Evolutionary conservation across 345 rosid genomes (phyloP).

Genomic region (Bruguiera parviflora): DNA sequence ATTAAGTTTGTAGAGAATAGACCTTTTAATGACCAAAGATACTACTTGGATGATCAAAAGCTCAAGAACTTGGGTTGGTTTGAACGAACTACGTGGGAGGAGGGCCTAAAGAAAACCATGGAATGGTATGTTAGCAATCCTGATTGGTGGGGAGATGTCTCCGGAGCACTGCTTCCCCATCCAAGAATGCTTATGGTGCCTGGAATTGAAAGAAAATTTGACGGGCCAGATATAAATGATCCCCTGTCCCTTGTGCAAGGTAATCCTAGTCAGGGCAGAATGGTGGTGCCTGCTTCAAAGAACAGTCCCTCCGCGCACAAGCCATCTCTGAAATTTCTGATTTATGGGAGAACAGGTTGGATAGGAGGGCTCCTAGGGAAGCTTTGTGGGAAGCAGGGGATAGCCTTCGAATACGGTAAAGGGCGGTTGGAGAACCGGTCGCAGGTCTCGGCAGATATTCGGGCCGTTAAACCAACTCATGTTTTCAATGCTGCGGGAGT

Average conservation of each 20-base stretch:
- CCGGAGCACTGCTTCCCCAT: slow-evolving; percentile 17
- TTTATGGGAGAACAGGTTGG: slow-evolving; percentile 23
- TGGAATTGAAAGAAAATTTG: slow-evolving; percentile 6
- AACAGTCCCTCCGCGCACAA: not conserved
- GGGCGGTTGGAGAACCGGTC: slow-evolving; percentile 21
- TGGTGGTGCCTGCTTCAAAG: slow-evolving; percentile 9
- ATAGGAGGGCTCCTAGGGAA: slow-evolving; percentile 22
- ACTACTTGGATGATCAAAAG: slow-evolving; percentile 19
- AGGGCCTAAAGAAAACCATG: slow-evolving; percentile 19
- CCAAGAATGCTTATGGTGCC: slow-evolving; percentile 27
- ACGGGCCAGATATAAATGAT: not conserved
- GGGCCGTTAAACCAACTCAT: slow-evolving; percentile 18
- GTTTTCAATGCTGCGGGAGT: slow-evolving; percentile 24
- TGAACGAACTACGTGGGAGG: slow-evolving; percentile 17
- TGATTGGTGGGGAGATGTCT: slow-evolving; percentile 6
- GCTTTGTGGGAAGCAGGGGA: slow-evolving; percentile 22
- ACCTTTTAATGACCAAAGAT: slow-evolving; percentile 23
- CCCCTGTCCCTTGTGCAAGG: not conserved
- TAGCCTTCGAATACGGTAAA: slow-evolving; percentile 19
- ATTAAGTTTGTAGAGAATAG: slow-evolving; percentile 23
- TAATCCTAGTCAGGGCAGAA: slow-evolving; percentile 2
- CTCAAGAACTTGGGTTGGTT: slow-evolving; percentile 22
- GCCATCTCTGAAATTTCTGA: slow-evolving; percentile 11
- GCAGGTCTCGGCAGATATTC: slow-evolving; percentile 13
- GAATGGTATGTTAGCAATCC: slow-evolving; percentile 21